Evolutionary conservation across 2,329 filamentous ascomycete species (phyloP), one percentile per base, ranked within the genome.

Genomic region (Colletotrichum costaricense): DNA sequence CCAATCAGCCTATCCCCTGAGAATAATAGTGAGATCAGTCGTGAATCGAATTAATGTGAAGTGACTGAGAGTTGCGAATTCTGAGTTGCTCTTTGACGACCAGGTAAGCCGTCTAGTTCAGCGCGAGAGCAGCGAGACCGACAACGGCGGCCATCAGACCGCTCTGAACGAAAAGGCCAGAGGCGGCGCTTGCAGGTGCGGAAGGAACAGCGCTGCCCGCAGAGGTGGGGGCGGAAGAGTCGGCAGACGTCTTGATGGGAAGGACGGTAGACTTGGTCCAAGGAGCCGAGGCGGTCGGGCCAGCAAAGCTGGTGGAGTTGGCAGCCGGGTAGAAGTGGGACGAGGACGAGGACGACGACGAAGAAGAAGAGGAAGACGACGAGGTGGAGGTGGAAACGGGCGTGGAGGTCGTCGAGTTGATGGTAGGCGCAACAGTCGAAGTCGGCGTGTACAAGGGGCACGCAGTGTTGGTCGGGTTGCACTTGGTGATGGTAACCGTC

Each of bases 401-500:
- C 5, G 81, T 79, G 71, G 75, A 74, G 52, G 76, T 63, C 73
- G 77, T 78, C 66, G 71, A 73, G 55, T 64, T 71, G 57, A 72
- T 59, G 59, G 26, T 59, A 9, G 72, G 69, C 62, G 63, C n/a
- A 56, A 76, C 77, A 26, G 80, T 77, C 69, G 81, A 80, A 71
- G 76, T 74, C 59, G 77, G 59, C 74, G 78, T 79, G 75, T 77
- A 79, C 73, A 79, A 78, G 67, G 86, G 84, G 83, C 86, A 87
- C 79, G 85, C 81, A 75, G 82, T 80, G 74, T 83, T 80, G 12
- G 80, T 81, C 56, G 85, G 83, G 78, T 84, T 82, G 83, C 87
- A 87, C 77, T 81, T 77, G 70, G 86, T 88, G 78, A 88, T 81
- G 78, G 86, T 88, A 75, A 85, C 71, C 63, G 83, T 84, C 76